Percentiles rank a stretch among this genome's conserved stretches.
phyloP scores from a whole-genome alignment of 352 stramenopile species.

The Pythium aristosporum region DNA sequence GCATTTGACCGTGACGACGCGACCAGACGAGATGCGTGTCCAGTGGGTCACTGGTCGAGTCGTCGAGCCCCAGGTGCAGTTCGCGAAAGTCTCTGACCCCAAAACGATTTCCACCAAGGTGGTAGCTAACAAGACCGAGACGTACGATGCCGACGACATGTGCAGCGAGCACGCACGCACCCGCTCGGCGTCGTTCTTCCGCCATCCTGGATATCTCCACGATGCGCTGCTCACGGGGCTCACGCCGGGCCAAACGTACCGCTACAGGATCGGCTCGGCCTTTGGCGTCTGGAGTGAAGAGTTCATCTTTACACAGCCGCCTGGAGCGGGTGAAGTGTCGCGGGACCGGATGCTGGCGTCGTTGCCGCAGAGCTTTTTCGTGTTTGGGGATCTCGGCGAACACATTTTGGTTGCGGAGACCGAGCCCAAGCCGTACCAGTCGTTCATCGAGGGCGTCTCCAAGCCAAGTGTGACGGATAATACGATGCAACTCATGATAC shows the following conservation, averaged over 20 bases:
- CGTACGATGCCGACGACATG: slow-evolving; percentile 23
- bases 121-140: slow-evolving; percentile 1
- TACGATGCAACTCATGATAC: slow-evolving; percentile 33
- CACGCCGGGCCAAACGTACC: slow-evolving; percentile 13
- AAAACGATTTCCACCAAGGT: neutral
- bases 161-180: slow-evolving; percentile 9
- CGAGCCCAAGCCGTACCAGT: slow-evolving; percentile 7
- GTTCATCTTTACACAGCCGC: slow-evolving; percentile 24
- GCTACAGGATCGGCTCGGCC: slow-evolving; percentile 8
- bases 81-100: slow-evolving; percentile 2
- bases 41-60: slow-evolving; percentile 27
- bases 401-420: slow-evolving; percentile 18
- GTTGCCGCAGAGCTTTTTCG: slow-evolving; percentile 48
- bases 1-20: slow-evolving; percentile 26
- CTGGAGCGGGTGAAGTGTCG: slow-evolving; percentile 11
- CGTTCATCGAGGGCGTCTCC: slow-evolving; percentile 10
- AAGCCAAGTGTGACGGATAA: slow-evolving; percentile 28
- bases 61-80: slow-evolving; percentile 5
- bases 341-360: neutral
- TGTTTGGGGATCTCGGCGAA: slow-evolving; percentile 70
- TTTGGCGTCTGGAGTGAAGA: slow-evolving; percentile 6
- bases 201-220: slow-evolving; percentile 16
- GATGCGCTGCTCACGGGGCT: slow-evolving; percentile 15
- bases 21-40: slow-evolving; percentile 28
- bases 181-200: slow-evolving; percentile 9